Evolutionary conservation across 768 basidiomycete genomes (phyloP), one percentile per base, ranked within the genome.

Genomic region (Lactifluus pinguis): DNA sequence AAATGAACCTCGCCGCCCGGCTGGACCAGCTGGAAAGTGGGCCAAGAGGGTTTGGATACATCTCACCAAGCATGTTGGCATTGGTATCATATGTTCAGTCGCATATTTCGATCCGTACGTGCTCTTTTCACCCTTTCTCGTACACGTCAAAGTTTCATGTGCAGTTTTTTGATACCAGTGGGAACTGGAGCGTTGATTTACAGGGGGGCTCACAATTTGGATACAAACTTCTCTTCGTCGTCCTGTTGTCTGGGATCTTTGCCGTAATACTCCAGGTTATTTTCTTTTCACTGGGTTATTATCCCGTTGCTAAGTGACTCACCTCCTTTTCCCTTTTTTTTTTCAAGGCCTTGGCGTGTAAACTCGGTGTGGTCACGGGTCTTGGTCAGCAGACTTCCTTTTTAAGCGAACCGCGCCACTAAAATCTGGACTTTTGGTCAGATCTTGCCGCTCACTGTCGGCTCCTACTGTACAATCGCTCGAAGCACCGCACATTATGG

Each of bases 171-270:
- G 56, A 87, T 86, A 17, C 34, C 6, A 64, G 63, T 19, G 89
- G 92, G 32, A 95, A 94, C 68, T 93, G 92, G 92, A 83, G 87
- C 17, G 92, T 93, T 15, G 92, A 94, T 74, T 75, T 95, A 8
- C 86, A 90, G 72, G 92, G 92, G 1, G 92, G 92, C 10, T 87
- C 88, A 19, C 71, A 84, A 58, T 95, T 80, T 69, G 93, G 95
- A 0, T 97, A 95, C 73, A 82, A 81, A 61, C 77, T 98, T 34
- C 58, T 65, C 34, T 95, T 95, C 72, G 78, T 91, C 15, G 85
- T 98, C 11, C 79, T 97, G 6, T 70, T 97, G 19, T 77, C 94
- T 1, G 92, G 92, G 10, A 64, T 95, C 8, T 84, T 90, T 57
- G 93, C 91, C 15, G 86, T 88, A 2, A 83, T 89, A 63, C 77